These are phyloP conservation scores for Phalaenopsis aphrodite DNA, from an alignment of 106 monocot species.

Conservation along the genomic window DNA sequence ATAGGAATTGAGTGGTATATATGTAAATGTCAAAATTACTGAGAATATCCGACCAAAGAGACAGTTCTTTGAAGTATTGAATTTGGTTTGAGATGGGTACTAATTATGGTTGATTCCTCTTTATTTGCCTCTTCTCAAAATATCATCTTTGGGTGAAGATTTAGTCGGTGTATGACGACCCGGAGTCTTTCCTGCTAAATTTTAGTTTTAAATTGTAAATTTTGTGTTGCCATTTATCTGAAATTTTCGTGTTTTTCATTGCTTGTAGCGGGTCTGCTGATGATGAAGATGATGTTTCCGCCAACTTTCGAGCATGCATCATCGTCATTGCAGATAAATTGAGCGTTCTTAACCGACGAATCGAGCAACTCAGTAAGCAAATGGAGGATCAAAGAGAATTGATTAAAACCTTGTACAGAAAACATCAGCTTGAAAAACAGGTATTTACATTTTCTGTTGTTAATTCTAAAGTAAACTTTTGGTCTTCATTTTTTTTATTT, in stretches of 20 bases:
- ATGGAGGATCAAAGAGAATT: constrained; percentile 75
- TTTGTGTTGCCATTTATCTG: not conserved
- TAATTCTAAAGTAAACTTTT: too few species aligned
- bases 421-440: constrained; percentile 80
- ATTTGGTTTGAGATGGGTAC: too few species aligned
- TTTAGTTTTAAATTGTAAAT: not conserved
- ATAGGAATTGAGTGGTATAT: too few species aligned
- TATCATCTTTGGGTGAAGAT: too few species aligned
- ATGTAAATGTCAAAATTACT: too few species aligned
- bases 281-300: constrained; percentile 59
- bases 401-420: constrained; percentile 52
- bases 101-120: too few species aligned
- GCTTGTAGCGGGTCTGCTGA: constrained; percentile 24
- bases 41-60: too few species aligned
- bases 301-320: constrained; percentile 68
- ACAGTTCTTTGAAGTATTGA: too few species aligned
- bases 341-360: constrained; percentile 23
- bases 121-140: too few species aligned
- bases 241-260: not conserved
- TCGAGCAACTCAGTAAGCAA: constrained; percentile 6
- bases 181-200: not conserved
- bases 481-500: too few species aligned
- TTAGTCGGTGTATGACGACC: too few species aligned
- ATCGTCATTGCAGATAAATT: constrained; percentile 72
- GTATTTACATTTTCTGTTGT: constrained; percentile 12